phyloP scores from a whole-genome alignment of 106 monocot species.

The Platanthera zijinensis region DNA sequence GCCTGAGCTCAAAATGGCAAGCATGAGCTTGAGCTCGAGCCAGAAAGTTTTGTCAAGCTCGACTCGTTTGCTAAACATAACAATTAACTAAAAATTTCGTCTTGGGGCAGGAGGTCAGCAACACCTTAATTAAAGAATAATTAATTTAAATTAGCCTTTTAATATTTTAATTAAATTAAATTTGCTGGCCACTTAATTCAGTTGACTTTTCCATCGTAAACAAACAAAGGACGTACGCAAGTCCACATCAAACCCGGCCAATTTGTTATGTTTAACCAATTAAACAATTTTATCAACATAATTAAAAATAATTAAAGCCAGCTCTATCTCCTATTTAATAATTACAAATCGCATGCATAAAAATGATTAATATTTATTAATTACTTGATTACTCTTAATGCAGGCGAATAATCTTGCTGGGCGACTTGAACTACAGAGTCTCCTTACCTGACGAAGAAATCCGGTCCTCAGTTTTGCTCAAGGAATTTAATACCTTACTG shows the following conservation, averaged over 20 bases:
- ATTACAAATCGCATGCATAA: not conserved
- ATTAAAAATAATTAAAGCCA: slow-evolving; percentile 24
- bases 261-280: slow-evolving; percentile 37
- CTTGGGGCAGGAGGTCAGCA: too few relatives aligned
- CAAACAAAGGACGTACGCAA: slow-evolving; percentile 6
- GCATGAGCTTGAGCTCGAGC: too few relatives aligned
- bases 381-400: not conserved
- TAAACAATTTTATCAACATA: slow-evolving; percentile 35
- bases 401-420: slow-evolving; percentile 53
- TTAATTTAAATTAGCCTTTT: too few relatives aligned
- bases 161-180: slow-evolving; percentile 8
- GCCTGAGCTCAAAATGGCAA: too few relatives aligned
- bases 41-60: too few relatives aligned
- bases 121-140: too few relatives aligned
- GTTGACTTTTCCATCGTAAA: slow-evolving; percentile 37
- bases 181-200: slow-evolving; percentile 49
- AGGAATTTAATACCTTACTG: slow-evolving; percentile 40
- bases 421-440: slow-evolving; percentile 58
- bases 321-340: not conserved
- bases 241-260: too few relatives aligned
- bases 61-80: too few relatives aligned
- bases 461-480: slow-evolving; percentile 25
- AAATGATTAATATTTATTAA: not conserved
- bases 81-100: too few relatives aligned
- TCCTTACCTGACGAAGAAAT: slow-evolving; percentile 40